phyloP scores from a whole-genome alignment of 495 filamentous ascomycete species.

The Staphylotrichum longicolle region DNA sequence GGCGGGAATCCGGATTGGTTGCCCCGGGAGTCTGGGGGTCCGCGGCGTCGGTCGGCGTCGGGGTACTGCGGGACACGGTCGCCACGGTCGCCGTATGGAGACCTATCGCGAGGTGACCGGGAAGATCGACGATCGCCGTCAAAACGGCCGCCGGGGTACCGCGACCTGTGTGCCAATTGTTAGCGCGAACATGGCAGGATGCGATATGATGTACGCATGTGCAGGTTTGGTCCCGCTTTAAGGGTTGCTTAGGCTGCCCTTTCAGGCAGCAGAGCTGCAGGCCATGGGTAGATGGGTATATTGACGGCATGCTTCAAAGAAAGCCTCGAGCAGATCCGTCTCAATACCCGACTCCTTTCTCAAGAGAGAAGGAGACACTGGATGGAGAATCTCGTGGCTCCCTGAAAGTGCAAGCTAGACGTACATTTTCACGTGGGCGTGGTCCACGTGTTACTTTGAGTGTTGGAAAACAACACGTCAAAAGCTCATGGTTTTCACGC shows the following conservation, averaged over 20 bases:
- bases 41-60: constrained; percentile 48
- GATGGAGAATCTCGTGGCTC: too few species aligned
- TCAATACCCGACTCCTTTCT: too few species aligned
- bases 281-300: too few species aligned
- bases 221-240: too few species aligned
- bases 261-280: too few species aligned
- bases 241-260: too few species aligned
- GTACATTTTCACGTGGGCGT: constrained; percentile 9
- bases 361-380: too few species aligned
- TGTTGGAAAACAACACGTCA: neutral
- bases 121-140: constrained; percentile 51
- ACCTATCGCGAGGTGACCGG: constrained; percentile 57
- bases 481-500: neutral
- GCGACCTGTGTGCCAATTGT: constrained; percentile 37
- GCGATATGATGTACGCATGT: too few species aligned
- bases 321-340: too few species aligned
- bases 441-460: too few species aligned
- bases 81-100: constrained; percentile 51
- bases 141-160: constrained; percentile 46
- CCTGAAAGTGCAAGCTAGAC: neutral
- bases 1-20: constrained; percentile 48
- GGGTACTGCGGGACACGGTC: constrained; percentile 43
- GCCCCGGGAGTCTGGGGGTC: constrained; percentile 48
- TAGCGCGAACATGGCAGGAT: neutral
- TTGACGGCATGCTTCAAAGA: too few species aligned